Conservation (phyloP, 1,284 basidiomycete species). For the Microbotryum scabiosae region DNA sequence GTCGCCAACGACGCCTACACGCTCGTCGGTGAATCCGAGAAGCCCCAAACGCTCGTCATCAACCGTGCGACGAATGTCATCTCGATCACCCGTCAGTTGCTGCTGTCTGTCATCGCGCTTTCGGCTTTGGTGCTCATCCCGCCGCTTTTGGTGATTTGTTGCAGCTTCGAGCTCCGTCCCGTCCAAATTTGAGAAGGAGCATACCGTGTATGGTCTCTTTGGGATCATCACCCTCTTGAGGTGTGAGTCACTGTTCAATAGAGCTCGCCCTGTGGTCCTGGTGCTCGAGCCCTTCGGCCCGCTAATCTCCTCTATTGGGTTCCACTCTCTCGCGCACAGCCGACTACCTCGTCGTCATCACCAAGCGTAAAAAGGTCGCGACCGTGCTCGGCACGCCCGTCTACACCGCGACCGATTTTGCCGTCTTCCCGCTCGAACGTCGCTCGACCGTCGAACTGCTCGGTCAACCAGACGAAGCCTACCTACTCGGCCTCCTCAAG, state of each 20-base stretch:
- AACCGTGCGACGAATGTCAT: slow-evolving; percentile 41
- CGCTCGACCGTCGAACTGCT: slow-evolving; percentile 56
- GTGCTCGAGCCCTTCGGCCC: slow-evolving; percentile 3
- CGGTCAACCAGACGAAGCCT: slow-evolving; percentile 72
- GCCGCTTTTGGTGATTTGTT: neutral
- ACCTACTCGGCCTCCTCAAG: slow-evolving; percentile 75
- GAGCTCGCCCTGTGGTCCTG: neutral
- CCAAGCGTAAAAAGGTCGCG: slow-evolving; percentile 68
- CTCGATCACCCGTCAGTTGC: slow-evolving; percentile 40
- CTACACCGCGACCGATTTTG: slow-evolving; percentile 84
- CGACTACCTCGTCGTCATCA: slow-evolving; percentile 87
- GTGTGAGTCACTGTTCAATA: slow-evolving; percentile 49
- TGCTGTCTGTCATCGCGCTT: neutral
- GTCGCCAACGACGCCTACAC: slow-evolving; percentile 27
- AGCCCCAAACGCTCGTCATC: slow-evolving; percentile 41
- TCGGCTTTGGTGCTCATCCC: neutral
- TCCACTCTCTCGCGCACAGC: slow-evolving; percentile 46
- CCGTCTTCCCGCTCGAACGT: slow-evolving; percentile 71
- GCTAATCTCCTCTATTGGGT: neutral
- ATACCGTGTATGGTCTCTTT: slow-evolving; percentile 66
- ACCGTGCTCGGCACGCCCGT: slow-evolving; percentile 75
- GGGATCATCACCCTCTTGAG: slow-evolving; percentile 77
- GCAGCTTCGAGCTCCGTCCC: slow-evolving; percentile 39
- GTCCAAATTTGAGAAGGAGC: slow-evolving; percentile 42
- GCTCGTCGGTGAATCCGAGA: slow-evolving; percentile 27